phyloP scores from a whole-genome alignment of 768 basidiomycete species.

The Lactarius indigo region DNA sequence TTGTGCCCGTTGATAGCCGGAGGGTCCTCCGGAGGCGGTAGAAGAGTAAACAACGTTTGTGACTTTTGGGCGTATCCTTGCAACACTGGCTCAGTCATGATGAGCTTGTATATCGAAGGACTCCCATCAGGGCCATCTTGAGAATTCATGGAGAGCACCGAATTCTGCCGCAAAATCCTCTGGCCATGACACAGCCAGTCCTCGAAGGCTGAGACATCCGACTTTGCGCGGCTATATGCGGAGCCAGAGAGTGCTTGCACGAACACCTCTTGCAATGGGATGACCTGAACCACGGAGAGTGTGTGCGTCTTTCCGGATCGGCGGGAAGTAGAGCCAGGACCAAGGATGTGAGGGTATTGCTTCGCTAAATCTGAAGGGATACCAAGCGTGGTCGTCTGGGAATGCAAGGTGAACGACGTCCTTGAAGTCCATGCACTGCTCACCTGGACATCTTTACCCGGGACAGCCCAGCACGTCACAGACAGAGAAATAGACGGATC shows the following conservation, averaged over 20 bases:
- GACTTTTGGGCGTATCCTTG: constrained; percentile 24
- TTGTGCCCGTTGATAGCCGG: constrained; percentile 25
- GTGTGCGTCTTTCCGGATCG: constrained; percentile 11
- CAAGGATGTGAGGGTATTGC: constrained; percentile 10
- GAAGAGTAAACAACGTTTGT: constrained; percentile 21
- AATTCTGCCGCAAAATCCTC: constrained; percentile 52
- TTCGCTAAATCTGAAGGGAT: constrained; percentile 11
- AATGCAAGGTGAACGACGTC: constrained; percentile 26
- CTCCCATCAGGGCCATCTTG: constrained; percentile 5
- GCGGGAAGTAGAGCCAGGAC: not conserved
- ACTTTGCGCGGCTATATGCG: constrained; percentile 26
- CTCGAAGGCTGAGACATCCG: constrained; percentile 26
- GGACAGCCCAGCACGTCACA: constrained; percentile 37
- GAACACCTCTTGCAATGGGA: constrained; percentile 28
- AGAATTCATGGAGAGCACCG: constrained; percentile 34
- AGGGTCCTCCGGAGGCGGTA: constrained; percentile 12
- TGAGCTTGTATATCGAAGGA: constrained; percentile 18
- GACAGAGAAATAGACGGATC: constrained; percentile 15
- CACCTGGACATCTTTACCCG: constrained; percentile 39
- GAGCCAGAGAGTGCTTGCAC: constrained; percentile 28
- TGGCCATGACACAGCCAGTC: constrained; percentile 27
- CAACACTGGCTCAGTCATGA: constrained; percentile 22
- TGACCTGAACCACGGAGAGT: constrained; percentile 22
- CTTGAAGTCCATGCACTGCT: not conserved
- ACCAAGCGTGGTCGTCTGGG: constrained; percentile 18